Evolutionary conservation across 1,284 basidiomycete genomes (phyloP), one percentile per base, ranked within the genome.

Genomic region (Amylostereum chailletii): DNA sequence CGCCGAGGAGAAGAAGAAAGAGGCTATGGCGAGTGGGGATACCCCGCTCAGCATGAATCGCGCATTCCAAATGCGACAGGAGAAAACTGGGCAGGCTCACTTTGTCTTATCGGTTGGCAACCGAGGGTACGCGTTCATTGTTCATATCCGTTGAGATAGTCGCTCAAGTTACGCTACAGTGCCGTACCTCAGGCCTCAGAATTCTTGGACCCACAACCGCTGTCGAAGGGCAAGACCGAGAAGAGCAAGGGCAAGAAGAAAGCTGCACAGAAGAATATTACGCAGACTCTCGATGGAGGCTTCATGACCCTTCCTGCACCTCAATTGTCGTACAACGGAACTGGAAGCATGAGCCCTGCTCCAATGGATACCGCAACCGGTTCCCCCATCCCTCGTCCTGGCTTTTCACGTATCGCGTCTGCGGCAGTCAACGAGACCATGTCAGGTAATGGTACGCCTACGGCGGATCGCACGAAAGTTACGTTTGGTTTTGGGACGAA

Each of bases 61-160:
- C 54, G 93, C 92, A 10, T 97, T 97, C 71, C 83, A 93, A 60
- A 79, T 86, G 49, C 75, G 94, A 50, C 92, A 95, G 64, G 85
- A 93, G 66, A 92, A 90, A 71, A 83, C 88, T 8, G 94, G 94
- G 1, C 89, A 94, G 62, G 93, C 94, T 6, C 92, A 94, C 63
- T 96, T 97, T 68, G 87, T 96, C 5, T 66, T 97, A 52, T 91
- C 89, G 1, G 90, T 94, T 31, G 94, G 94, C 54, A 96, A 94
- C 68, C 81, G 90, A 76, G 90, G 90, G 86, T 92, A 63, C 45
- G 85, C 75, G 26, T 50, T 27, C 46, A 19, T 45, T 34, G 46
- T 47, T 48, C 43, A n/a, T 42, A n/a, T 46, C 10, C 30, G 27
- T 27, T 34, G 11, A 40, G 34, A 45, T 52, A 50, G 52, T 57